Base-by-base conservation (phyloP, 306 rosid genomes). In the Comarum palustre region DNA sequence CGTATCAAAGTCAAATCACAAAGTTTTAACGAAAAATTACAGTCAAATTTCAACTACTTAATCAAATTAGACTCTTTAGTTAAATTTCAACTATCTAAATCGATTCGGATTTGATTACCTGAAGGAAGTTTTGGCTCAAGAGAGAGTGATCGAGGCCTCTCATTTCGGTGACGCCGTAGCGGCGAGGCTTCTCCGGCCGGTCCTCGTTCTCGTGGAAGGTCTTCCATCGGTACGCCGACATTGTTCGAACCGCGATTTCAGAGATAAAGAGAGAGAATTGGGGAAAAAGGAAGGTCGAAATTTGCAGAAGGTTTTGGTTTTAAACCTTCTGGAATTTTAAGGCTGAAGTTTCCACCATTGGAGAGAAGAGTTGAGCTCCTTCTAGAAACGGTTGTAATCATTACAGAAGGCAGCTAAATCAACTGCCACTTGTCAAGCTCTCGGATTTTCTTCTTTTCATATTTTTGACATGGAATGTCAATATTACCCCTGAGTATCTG, bases 141-240 rank as follows among this genome's bases (percentile, higher is more conserved):
- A 88, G 84, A 66, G 77, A 54, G 82, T 81, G 83, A 74, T 86
- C 73, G 32, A 96, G 97, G 67, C 91, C 83, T 80, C 90, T 75
- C 87, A 91, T 89, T 67, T 94, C 97, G 14, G 96, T 94, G 78
- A 94, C 89, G 67, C 98, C 98, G 50, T 66, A 91, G 68, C 83
- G 75, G 16, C 95, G 96, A 72, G 98, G 97, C 81, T 94, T 94
- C 67, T 82, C 80, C 8, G 94, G 98, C 6, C 98, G 91, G 60
- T 94, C 98, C 74, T 94, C 91, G 83, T 91, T 83, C 78, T 88
- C 94, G 38, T 76, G 85, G 84, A 87, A 93, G 79, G 22, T 84
- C 81, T 93, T 93, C 97, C 97, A 91, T 77, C 76, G 50, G 83
- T 77, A 86, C 11, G 86, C 87, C 54, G 97, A 74, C 96, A 91